Percentiles rank a stretch among this genome's conserved stretches.
Evolutionary conservation across 1,284 basidiomycete genomes (phyloP).

Genomic region (Farysia itapuensis): DNA sequence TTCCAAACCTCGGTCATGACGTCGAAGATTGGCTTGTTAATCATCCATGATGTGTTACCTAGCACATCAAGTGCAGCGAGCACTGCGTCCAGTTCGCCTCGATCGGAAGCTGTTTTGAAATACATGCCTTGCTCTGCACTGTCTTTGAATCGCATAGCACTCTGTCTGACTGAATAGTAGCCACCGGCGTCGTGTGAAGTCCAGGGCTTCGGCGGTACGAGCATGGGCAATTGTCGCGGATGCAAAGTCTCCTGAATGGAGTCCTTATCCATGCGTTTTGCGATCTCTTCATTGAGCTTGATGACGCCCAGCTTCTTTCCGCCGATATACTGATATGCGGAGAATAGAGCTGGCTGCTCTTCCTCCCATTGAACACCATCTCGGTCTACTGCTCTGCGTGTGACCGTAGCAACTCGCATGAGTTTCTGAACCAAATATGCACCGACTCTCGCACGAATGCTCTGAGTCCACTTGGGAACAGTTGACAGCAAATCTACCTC

Average conservation of each 20-base stretch:
- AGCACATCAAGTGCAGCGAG: conserved; percentile 88
- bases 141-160: conserved; percentile 86
- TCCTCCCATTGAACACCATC: conserved; percentile 64
- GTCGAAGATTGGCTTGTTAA: conserved; percentile 78
- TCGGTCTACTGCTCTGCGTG: conserved; percentile 62
- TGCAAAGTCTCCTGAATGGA: conserved; percentile 76
- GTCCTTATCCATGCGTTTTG: conserved; percentile 78
- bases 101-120: conserved; percentile 73
- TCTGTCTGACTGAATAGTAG: conserved; percentile 66
- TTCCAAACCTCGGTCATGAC: conserved; percentile 82
- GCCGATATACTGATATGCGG: conserved; percentile 88
- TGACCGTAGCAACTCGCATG: conserved; percentile 81
- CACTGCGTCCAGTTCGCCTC: conserved; percentile 79
- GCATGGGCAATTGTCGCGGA: conserved; percentile 93
- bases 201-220: conserved; percentile 89
- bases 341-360: conserved; percentile 85
- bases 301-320: conserved; percentile 90
- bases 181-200: conserved; percentile 76
- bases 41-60: conserved; percentile 84
- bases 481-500: conserved; percentile 64
- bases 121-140: conserved; percentile 82
- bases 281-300: conserved; percentile 79
- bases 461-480: conserved; percentile 74
- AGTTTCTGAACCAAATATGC: conserved; percentile 79
- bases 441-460: conserved; percentile 74